Evolutionary conservation across 106 monocot species (phyloP).

Genomic region (Platanthera zijinensis): DNA sequence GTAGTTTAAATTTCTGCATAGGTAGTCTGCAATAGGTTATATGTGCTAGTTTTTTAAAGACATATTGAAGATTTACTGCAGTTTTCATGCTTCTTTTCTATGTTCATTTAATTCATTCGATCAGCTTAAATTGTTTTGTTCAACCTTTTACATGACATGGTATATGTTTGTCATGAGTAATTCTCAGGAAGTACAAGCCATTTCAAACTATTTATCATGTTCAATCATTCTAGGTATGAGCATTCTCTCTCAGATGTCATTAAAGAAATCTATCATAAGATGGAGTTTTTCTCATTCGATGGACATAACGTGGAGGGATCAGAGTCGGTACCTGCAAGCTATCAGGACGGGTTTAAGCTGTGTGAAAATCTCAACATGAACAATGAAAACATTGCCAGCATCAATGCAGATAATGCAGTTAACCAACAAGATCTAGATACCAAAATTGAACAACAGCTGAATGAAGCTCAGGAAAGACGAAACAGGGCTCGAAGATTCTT

Average conservation of each 20-base stretch:
- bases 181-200: neutral
- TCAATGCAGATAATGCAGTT: neutral
- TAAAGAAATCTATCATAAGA: slow-evolving; percentile 49
- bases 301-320: slow-evolving; percentile 36
- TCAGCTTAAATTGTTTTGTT: neutral
- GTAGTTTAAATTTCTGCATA: neutral
- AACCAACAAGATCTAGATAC: neutral
- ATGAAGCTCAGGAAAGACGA: slow-evolving; percentile 58
- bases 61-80: neutral
- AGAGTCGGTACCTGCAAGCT: slow-evolving; percentile 36
- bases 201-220: neutral
- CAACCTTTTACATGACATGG: neutral
- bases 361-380: slow-evolving; percentile 6
- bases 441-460: slow-evolving; percentile 15
- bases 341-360: slow-evolving; percentile 22
- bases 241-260: slow-evolving; percentile 47
- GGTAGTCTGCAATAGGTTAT: neutral
- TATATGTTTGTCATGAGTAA: neutral
- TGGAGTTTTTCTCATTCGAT: slow-evolving; percentile 80
- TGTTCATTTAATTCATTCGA: neutral
- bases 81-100: neutral
- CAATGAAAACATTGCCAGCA: neutral
- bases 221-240: slow-evolving; percentile 44
- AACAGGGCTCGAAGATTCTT: slow-evolving; percentile 52
- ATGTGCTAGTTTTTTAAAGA: neutral